phyloP scores from a whole-genome alignment of 768 basidiomycete genomes.

The Cyclocybe cylindracea region DNA sequence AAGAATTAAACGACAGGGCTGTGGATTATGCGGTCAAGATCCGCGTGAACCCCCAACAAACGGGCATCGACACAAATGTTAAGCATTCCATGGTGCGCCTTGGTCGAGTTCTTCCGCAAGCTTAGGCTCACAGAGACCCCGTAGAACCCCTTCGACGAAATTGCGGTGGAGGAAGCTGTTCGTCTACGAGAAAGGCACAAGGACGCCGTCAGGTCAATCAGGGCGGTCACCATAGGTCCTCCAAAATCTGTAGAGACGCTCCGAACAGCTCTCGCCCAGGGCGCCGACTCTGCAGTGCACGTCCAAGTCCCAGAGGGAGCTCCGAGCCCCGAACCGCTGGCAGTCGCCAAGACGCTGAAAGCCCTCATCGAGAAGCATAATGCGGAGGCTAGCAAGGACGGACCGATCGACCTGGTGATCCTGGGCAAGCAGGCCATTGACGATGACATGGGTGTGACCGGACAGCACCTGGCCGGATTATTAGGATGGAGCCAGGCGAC shows the following conservation, averaged over 20 bases:
- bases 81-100: constrained; percentile 95
- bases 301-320: constrained; percentile 78
- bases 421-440: constrained; percentile 99
- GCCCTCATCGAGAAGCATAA: constrained; percentile 69
- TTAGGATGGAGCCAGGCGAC: constrained; percentile 93
- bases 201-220: constrained; percentile 79
- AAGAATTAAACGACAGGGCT: constrained; percentile 49
- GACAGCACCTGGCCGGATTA: constrained; percentile 95
- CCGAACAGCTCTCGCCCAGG: constrained; percentile 97
- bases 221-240: constrained; percentile 92
- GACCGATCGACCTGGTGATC: constrained; percentile 82
- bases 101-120: not conserved
- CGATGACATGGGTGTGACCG: constrained; percentile 93
- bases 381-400: constrained; percentile 27
- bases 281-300: constrained; percentile 91
- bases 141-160: constrained; percentile 98
- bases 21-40: constrained; percentile 99
- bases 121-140: not conserved
- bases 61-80: constrained; percentile 93
- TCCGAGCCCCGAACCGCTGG: constrained; percentile 85
- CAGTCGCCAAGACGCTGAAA: constrained; percentile 83
- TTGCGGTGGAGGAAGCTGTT: constrained; percentile 97
- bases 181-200: constrained; percentile 87
- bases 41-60: constrained; percentile 92
- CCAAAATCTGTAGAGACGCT: constrained; percentile 87